Conservation (phyloP, 2,329 filamentous ascomycete species). For the Arthrobotrys iridis region DNA sequence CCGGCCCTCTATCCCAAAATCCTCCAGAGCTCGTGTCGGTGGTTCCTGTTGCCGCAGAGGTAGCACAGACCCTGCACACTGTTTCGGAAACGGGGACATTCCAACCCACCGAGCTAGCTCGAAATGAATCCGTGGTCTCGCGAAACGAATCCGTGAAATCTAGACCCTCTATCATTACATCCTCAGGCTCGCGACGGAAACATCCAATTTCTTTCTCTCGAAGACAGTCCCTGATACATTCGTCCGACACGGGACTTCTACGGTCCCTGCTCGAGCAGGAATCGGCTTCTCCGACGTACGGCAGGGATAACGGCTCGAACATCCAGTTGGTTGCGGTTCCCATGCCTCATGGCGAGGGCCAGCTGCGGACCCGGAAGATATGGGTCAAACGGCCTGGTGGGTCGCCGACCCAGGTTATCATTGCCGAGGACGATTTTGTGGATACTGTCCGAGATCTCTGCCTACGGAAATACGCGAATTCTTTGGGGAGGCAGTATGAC, state of each 20-base stretch:
- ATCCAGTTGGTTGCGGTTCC: constrained; percentile 46
- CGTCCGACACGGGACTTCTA: constrained; percentile 45
- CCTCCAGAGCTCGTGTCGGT: constrained; percentile 22
- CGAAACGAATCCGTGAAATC: constrained; percentile 20
- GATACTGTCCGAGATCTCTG: constrained; percentile 95
- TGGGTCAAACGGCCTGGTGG: constrained; percentile 91
- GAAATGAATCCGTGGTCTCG: constrained; percentile 51
- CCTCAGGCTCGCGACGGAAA: constrained; percentile 52
- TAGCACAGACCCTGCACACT: constrained; percentile 35
- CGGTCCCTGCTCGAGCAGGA: constrained; percentile 47
- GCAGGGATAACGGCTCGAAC: constrained; percentile 24
- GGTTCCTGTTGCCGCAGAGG: constrained; percentile 22
- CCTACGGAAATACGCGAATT: constrained; percentile 91
- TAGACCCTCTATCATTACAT: constrained; percentile 31
- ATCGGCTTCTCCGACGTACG: constrained; percentile 45
- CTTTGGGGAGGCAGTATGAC: constrained; percentile 86
- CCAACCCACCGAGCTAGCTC: constrained; percentile 39
- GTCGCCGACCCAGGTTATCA: constrained; percentile 85
- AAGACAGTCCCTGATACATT: constrained; percentile 51
- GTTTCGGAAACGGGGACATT: constrained; percentile 50
- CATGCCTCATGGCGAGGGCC: constrained; percentile 58
- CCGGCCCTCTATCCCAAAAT: constrained; percentile 12
- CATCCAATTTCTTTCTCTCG: constrained; percentile 41
- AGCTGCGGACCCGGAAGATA: constrained; percentile 76
- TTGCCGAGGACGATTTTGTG: constrained; percentile 87